Base-by-base conservation (phyloP, 805 yeast genomes). In the Candida golubevii region DNA sequence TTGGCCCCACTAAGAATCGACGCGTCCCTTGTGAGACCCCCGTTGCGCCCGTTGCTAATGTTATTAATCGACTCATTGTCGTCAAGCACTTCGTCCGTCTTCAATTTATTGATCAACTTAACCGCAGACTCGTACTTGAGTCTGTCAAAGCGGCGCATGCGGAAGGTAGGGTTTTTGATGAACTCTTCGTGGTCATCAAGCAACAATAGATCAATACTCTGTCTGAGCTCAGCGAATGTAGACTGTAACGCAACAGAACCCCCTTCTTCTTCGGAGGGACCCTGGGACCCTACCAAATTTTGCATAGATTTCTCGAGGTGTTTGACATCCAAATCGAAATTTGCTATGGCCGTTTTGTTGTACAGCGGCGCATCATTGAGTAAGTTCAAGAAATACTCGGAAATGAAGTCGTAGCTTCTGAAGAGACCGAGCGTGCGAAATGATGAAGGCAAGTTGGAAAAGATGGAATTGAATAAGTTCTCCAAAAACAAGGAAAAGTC, bases 401-500 rank as follows among this genome's bases (percentile, higher is more conserved):
- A 82, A 47, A 93, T 76, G 51, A 85, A 82, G 66, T 90, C 98
- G 60, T 87, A 88, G 26, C 91, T 88, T 58, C 95, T 78, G 52
- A 88, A 82, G 48, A 90, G 76, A n/a, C 95, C 78, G 47, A 89
- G 67, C 3, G 91, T 82, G 53, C 86, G 79, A 45, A 91, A 82
- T 6, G 85, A 77, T 36, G 75, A 75, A 0, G 98, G 97, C 38
- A 93, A 71, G 47, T 85, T 85, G 9, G 85, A 82, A 54, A 93
- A 79, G 12, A 95, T 88, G 1, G 95, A 83, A 41, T 83, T 80
- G 59, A 91, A 88, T 75, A 90, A 78, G 64, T 88, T 87, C 51
- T 85, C 86, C 58, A 91, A 72, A 62, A 83, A 93, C 45, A 83
- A 79, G 13, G 95, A 90, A 72, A 90, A 80, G 63, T 91, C 98